Evolutionary conservation across 352 stramenopile species (phyloP), one percentile per base, ranked within the genome.

Genomic region (Pythium pyrilobum): DNA sequence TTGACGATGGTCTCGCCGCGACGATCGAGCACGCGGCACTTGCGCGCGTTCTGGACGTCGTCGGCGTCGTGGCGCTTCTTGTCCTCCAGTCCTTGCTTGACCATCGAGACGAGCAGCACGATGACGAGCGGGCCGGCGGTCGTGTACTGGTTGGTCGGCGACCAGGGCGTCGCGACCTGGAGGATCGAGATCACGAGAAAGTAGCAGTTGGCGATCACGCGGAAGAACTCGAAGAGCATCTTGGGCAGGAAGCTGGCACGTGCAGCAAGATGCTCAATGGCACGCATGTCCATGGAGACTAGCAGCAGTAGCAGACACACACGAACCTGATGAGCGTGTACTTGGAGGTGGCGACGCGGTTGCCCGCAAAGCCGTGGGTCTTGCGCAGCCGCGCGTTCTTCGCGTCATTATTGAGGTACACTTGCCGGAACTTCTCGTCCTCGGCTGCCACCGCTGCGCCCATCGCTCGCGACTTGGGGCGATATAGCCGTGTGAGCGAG

Each of bases 141-240:
- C 2, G 85, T 92, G 56, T 85, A 92, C 47, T 82, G 74, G 48
- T 89, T 91, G 5, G 79, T 87, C 3, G 82, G 74, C 0, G 72
- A 89, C 63, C 79, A 83, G 15, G 75, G 46, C 21, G 73, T 85
- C n/a, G 72, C 73, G 29, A 85, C 67, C 56, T 98, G 97, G 27
- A 98, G 76, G 47, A 95, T 77, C 2, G 91, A 96, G 54, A 98
- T 96, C 40, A 94, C 67, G 15, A 98, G 62, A 60, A 98, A 98
- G 67, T 98, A 98, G 61, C 96, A 82, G 64, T 98, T 98, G 18
- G 86, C 92, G 62, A 97, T 89, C 43, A 94, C 76, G 25, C 90
- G 77, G 69, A 98, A 98, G 70, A 98, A 96, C 66, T 98, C 89
- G 21, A 94, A 85, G 38, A 97, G 74, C 39, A 88, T 93, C 74